phyloP scores from a whole-genome alignment of 768 basidiomycete genomes.

The Lentinula sp. region DNA sequence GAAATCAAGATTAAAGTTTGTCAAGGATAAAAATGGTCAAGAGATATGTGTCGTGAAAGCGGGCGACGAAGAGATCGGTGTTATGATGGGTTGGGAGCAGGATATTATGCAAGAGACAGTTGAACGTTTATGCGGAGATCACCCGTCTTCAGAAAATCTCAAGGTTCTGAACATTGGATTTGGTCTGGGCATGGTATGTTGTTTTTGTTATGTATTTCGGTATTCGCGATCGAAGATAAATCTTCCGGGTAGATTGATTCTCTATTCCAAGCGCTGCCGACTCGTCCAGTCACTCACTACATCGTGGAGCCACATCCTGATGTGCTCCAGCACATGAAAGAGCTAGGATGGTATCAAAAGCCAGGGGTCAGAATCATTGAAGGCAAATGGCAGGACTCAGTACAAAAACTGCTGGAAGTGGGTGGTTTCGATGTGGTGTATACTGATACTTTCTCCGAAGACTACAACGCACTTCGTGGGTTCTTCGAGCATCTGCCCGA shows the following conservation, averaged over 20 bases:
- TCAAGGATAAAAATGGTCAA: slow-evolving; percentile 66
- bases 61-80: slow-evolving; percentile 77
- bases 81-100: slow-evolving; percentile 99
- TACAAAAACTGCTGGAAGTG: slow-evolving; percentile 53
- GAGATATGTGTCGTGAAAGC: slow-evolving; percentile 71
- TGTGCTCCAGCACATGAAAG: slow-evolving; percentile 77
- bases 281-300: slow-evolving; percentile 64
- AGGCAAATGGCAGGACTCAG: slow-evolving; percentile 91
- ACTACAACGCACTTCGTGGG: slow-evolving; percentile 68
- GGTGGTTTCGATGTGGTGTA: slow-evolving; percentile 87
- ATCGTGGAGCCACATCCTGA: slow-evolving; percentile 95
- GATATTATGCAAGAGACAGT: slow-evolving; percentile 86
- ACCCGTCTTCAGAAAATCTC: slow-evolving; percentile 43
- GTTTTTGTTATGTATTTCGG: background rate
- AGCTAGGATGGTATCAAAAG: slow-evolving; percentile 72
- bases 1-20: slow-evolving; percentile 60
- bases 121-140: slow-evolving; percentile 46
- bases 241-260: slow-evolving; percentile 61
- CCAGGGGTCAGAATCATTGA: slow-evolving; percentile 74
- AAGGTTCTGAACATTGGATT: slow-evolving; percentile 89
- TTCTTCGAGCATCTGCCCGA: slow-evolving; percentile 83
- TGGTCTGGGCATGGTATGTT: slow-evolving; percentile 78
- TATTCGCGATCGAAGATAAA: slow-evolving; percentile 3
- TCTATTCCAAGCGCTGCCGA: slow-evolving; percentile 62
- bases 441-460: slow-evolving; percentile 90